Percentiles rank a stretch among this genome's conserved stretches.
Evolutionary conservation across 805 yeast species (phyloP).

Genomic region (Metschnikowia bowlesiae): DNA sequence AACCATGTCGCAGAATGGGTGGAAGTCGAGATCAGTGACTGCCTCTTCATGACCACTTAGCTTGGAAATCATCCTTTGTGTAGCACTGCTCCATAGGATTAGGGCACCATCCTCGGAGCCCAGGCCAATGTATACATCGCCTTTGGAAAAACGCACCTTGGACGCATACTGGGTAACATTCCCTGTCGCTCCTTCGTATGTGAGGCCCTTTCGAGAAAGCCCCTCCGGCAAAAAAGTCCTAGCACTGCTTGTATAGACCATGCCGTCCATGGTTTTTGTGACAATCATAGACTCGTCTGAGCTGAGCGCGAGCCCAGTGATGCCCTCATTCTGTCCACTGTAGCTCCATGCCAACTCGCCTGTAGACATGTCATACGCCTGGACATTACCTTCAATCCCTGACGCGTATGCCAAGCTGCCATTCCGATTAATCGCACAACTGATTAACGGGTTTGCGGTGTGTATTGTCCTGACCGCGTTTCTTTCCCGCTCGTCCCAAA

Average conservation of each 20-base stretch:
- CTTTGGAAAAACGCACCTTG: slow-evolving; percentile 45
- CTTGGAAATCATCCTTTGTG: slow-evolving; percentile 45
- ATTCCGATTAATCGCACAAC: slow-evolving; percentile 34
- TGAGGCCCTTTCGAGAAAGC: slow-evolving; percentile 39
- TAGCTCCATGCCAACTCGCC: slow-evolving; percentile 43
- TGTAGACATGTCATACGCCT: slow-evolving; percentile 55
- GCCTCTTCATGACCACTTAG: slow-evolving; percentile 58
- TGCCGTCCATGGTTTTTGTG: slow-evolving; percentile 54
- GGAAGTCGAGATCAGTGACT: slow-evolving; percentile 56
- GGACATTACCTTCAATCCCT: slow-evolving; percentile 65
- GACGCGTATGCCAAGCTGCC: slow-evolving; percentile 48
- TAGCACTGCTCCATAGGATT: slow-evolving; percentile 56
- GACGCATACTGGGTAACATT: slow-evolving; percentile 49
- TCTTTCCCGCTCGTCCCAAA: slow-evolving; percentile 69
- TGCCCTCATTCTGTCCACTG: slow-evolving; percentile 43
- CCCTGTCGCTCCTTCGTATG: slow-evolving; percentile 56
- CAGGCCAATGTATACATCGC: slow-evolving; percentile 40
- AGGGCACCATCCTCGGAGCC: slow-evolving; percentile 62
- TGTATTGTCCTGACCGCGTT: slow-evolving; percentile 33
- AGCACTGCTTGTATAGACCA: slow-evolving; percentile 55
- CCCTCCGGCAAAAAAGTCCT: slow-evolving; percentile 38
- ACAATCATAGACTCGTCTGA: slow-evolving; percentile 44
- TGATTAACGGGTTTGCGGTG: slow-evolving; percentile 56
- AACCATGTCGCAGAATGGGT: slow-evolving; percentile 39
- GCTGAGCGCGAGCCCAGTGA: slow-evolving; percentile 52